Evolutionary conservation across 768 basidiomycete species (phyloP).

Genomic region (Termitomyces sp.): DNA sequence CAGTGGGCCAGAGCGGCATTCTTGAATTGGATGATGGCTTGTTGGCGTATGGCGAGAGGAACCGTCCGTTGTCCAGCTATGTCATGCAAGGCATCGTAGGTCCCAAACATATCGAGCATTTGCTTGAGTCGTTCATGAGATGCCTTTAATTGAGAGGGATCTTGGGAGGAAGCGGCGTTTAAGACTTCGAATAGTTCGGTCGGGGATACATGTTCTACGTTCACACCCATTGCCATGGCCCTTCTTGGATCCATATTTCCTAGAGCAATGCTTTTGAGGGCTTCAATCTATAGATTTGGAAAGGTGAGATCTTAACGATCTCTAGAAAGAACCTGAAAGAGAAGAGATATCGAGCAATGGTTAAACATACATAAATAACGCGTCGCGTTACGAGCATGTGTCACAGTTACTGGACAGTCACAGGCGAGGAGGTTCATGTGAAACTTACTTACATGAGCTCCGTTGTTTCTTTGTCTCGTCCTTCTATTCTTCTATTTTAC

Average conservation of each 20-base stretch:
- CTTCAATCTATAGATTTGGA: background rate
- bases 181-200: slow-evolving; percentile 66
- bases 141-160: slow-evolving; percentile 47
- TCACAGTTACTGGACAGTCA: slow-evolving; percentile 13
- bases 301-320: background rate
- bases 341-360: background rate
- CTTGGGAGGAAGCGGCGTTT: slow-evolving; percentile 66
- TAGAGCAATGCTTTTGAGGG: too few species aligned
- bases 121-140: slow-evolving; percentile 59
- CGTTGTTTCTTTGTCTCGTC: background rate
- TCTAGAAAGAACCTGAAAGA: background rate
- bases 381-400: slow-evolving; percentile 28
- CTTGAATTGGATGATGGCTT: slow-evolving; percentile 88
- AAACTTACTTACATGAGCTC: background rate
- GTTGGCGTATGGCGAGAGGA: slow-evolving; percentile 67
- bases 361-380: slow-evolving; percentile 38
- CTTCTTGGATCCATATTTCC: slow-evolving; percentile 23
- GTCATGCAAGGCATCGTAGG: slow-evolving; percentile 65
- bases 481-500: background rate
- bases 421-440: background rate
- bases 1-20: slow-evolving; percentile 72
- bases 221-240: slow-evolving; percentile 24
- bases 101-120: slow-evolving; percentile 64
- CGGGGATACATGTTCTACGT: slow-evolving; percentile 43
- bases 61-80: slow-evolving; percentile 59